Evolutionary conservation across 352 stramenopile species (phyloP), one percentile per base, ranked within the genome.

Genomic region (Phytophthora pisi): DNA sequence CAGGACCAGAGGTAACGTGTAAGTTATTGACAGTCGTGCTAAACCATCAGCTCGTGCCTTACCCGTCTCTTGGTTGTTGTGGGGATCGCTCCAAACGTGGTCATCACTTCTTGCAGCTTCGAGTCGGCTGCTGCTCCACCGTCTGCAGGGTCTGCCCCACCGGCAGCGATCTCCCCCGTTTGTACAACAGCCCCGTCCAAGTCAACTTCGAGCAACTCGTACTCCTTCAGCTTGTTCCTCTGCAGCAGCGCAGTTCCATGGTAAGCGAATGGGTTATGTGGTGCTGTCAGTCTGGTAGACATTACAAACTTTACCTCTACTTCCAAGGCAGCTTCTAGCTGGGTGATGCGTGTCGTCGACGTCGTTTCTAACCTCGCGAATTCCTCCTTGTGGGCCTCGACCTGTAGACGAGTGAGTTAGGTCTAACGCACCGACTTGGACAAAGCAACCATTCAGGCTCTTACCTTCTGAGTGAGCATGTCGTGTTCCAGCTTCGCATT

Each of bases 381-480:
- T 54, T 91, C 86, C 26, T 89, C 81, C 64, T 91, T 86, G 42
- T 87, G 82, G 4, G 82, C 78, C 42, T 88, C 68, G 10, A 94
- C 46, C 84, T 92, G 40, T 20, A 43, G n/a, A 43, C 16, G 31
- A 43, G 49, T 18, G 0, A 36, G 24, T 64, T 16, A 66, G 11
- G 20, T 26, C 20, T 34, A 23, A 31, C 11, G 9, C 36, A 38
- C 10, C 16, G 40, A 68, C 4, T n/a, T 9, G 3, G 11, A 0
- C n/a, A 38, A 28, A 59, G 28, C 9, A 56, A 28, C 11, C 18
- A 42, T 10, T 11, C 26, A 30, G 5, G 8, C 26, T 24, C 40
- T 20, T 57, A 91, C 86, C 67, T 94, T 94, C 58, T 87, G 81
- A 6, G 75, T 70, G 5, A 92, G 79, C 84, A 94, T 91, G 24